Percentiles rank a stretch among this genome's conserved stretches.
Conservation (phyloP, 768 basidiomycete genomes). For the Lentinula aciculospora region DNA sequence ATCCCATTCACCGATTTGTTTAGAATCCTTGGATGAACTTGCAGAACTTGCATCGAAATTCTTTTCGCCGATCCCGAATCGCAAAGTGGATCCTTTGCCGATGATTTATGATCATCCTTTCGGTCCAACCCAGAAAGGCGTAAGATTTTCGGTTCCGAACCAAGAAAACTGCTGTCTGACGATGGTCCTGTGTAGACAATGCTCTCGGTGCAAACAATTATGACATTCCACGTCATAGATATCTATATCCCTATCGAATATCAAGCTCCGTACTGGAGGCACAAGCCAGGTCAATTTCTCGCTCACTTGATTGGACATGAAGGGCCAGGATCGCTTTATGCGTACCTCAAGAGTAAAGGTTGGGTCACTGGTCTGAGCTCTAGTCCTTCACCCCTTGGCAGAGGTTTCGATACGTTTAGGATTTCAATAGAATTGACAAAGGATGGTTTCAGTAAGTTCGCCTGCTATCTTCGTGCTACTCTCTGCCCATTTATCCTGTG, state of each 20-base stretch:
- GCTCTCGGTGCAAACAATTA: constrained; percentile 84
- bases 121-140: constrained; percentile 65
- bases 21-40: constrained; percentile 75
- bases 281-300: constrained; percentile 74
- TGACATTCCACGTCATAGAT: constrained; percentile 80
- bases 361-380: constrained; percentile 76
- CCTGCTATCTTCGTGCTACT: neutral
- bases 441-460: constrained; percentile 74
- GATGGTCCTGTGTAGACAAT: constrained; percentile 47
- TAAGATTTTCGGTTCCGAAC: constrained; percentile 29
- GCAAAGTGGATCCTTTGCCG: constrained; percentile 52
- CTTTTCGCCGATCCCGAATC: constrained; percentile 71
- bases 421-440: constrained; percentile 75
- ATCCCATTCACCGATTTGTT: neutral
- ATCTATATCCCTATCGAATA: constrained; percentile 75
- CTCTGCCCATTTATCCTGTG: constrained; percentile 6
- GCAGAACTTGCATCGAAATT: constrained; percentile 52
- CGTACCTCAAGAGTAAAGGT: constrained; percentile 84
- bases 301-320: constrained; percentile 88
- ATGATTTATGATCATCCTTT: constrained; percentile 71
- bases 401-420: constrained; percentile 89
- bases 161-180: neutral
- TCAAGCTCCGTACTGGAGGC: constrained; percentile 67
- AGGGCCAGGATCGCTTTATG: constrained; percentile 85
- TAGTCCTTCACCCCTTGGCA: constrained; percentile 64